phyloP scores from a whole-genome alignment of 371 early-diverging fungal species.

The Haplosporangium sp. region DNA sequence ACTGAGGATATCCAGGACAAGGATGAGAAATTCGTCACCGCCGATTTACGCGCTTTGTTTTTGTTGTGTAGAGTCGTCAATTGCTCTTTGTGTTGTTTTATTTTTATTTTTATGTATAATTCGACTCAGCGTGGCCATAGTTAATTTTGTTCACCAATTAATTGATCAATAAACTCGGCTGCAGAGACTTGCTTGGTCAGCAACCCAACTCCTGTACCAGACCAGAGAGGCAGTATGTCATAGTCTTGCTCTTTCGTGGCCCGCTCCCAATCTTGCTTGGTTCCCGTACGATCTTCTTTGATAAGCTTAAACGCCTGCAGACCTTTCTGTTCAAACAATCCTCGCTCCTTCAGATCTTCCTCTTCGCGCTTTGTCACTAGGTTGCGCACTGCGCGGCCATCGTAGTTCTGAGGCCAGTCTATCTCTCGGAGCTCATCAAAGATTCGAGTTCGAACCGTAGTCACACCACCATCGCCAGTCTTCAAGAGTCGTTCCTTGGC shows the following conservation, averaged over 20 bases:
- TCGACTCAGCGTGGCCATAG: background rate
- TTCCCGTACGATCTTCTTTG: constrained; percentile 33
- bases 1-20: background rate
- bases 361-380: constrained; percentile 42
- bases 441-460: constrained; percentile 47
- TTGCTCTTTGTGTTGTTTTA: background rate
- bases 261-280: constrained; percentile 30
- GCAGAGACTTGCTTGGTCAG: constrained; percentile 41
- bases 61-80: background rate
- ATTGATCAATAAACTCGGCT: constrained; percentile 36
- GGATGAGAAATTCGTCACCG: background rate
- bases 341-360: constrained; percentile 17
- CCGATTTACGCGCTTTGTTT: background rate
- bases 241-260: constrained; percentile 33
- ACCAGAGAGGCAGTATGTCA: constrained; percentile 37
- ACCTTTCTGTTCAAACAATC: constrained; percentile 20
- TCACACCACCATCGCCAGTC: constrained; percentile 37
- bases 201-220: constrained; percentile 50
- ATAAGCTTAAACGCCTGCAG: constrained; percentile 29
- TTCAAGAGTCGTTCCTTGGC: constrained; percentile 44
- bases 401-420: constrained; percentile 32
- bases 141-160: constrained; percentile 12
- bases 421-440: constrained; percentile 55
- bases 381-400: constrained; percentile 47
- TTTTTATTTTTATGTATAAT: background rate